Evolutionary conservation across 768 basidiomycete genomes (phyloP).

Genomic region (Boletus vermiculosoides): DNA sequence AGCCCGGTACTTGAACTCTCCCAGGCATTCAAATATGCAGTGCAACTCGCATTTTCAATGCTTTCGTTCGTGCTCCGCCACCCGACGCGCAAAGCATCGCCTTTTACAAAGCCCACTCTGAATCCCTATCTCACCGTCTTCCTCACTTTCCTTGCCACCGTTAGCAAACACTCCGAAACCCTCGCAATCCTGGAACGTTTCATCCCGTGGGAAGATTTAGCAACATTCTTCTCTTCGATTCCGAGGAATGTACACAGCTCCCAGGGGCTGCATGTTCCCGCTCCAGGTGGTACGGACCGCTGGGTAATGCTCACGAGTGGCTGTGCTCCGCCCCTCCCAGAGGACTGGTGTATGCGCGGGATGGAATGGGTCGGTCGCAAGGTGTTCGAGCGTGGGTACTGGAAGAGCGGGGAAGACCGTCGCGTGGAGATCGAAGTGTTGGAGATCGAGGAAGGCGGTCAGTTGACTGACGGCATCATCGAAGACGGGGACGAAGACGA

Average conservation of each 20-base stretch:
- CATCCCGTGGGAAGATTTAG: slow-evolving; percentile 83
- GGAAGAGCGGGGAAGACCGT: slow-evolving; percentile 76
- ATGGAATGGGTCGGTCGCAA: slow-evolving; percentile 94
- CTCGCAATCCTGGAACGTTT: slow-evolving; percentile 66
- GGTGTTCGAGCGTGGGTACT: slow-evolving; percentile 92
- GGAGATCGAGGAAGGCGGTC: slow-evolving; percentile 53
- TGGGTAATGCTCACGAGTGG: slow-evolving; percentile 70
- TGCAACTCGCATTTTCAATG: slow-evolving; percentile 77
- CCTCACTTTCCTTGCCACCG: slow-evolving; percentile 84
- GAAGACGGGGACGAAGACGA: slow-evolving; percentile 70
- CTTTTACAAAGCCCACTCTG: slow-evolving; percentile 51
- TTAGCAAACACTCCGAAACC: slow-evolving; percentile 62
- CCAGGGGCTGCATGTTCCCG: slow-evolving; percentile 40
- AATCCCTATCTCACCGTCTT: slow-evolving; percentile 88
- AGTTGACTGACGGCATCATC: slow-evolving; percentile 73
- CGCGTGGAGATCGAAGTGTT: slow-evolving; percentile 78
- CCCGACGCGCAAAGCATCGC: slow-evolving; percentile 60
- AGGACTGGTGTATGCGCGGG: slow-evolving; percentile 95
- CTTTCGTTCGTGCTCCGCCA: slow-evolving; percentile 68
- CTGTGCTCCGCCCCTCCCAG: slow-evolving; percentile 71
- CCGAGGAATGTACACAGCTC: slow-evolving; percentile 52
- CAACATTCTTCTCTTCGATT: slow-evolving; percentile 58
- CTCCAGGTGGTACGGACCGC: slow-evolving; percentile 42
- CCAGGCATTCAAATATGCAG: slow-evolving; percentile 65
- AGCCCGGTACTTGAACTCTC: slow-evolving; percentile 50